Conservation (phyloP, 768 basidiomycete species). For the Gautieria morchelliformis region DNA sequence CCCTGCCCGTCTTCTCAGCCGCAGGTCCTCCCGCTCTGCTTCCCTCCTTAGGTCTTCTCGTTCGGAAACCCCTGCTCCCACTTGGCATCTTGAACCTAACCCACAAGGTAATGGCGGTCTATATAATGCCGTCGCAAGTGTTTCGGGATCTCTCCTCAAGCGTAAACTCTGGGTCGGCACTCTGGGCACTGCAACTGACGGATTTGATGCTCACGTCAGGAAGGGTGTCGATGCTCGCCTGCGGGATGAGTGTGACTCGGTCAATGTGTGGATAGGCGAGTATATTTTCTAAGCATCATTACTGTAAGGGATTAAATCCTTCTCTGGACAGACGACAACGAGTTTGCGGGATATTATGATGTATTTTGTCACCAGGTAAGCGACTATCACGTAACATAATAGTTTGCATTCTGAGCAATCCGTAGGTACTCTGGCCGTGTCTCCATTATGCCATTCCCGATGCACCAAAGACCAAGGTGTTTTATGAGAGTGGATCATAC, state of each 20-base stretch:
- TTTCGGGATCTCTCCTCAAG: slow-evolving; percentile 35
- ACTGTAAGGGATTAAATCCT: background rate
- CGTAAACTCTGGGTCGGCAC: slow-evolving; percentile 61
- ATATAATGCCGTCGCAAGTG: slow-evolving; percentile 67
- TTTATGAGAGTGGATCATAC: slow-evolving; percentile 73
- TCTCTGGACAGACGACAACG: slow-evolving; percentile 43
- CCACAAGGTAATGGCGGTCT: slow-evolving; percentile 75
- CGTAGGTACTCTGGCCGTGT: slow-evolving; percentile 74
- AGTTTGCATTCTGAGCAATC: slow-evolving; percentile 14
- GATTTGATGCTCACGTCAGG: slow-evolving; percentile 45
- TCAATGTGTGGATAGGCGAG: slow-evolving; percentile 59
- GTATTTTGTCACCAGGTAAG: slow-evolving; percentile 75
- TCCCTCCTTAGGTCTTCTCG: slow-evolving; percentile 35
- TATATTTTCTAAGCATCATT: background rate
- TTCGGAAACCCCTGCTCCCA: slow-evolving; percentile 14
- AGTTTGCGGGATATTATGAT: slow-evolving; percentile 74
- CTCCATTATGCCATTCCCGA: slow-evolving; percentile 82
- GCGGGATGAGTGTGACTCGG: slow-evolving; percentile 25
- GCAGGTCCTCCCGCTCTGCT: slow-evolving; percentile 44
- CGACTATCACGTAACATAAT: slow-evolving; percentile 15
- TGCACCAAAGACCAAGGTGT: slow-evolving; percentile 74
- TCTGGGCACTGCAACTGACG: slow-evolving; percentile 62
- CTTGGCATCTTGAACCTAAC: slow-evolving; percentile 48
- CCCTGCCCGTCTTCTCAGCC: slow-evolving; percentile 26
- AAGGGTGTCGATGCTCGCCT: slow-evolving; percentile 45